Evolutionary conservation across 2,329 filamentous ascomycete species (phyloP).

Genomic region (Graphilbum ipis-grandicollis): DNA sequence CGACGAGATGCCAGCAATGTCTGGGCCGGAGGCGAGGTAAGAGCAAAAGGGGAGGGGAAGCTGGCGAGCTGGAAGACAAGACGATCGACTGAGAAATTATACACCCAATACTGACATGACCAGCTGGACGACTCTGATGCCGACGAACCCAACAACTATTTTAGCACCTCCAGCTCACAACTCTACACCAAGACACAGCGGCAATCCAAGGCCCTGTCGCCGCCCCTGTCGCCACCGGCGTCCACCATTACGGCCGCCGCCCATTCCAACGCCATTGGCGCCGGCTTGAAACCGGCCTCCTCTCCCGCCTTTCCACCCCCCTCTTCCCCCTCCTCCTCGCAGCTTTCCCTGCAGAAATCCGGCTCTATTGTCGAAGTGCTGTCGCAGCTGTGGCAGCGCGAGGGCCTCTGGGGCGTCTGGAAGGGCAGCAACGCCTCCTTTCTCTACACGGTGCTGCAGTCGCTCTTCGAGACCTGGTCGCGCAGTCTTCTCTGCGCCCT

Average conservation of each 20-base stretch:
- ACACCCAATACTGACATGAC: neutral
- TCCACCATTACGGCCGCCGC: neutral
- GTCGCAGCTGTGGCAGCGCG: slow-evolving; percentile 73
- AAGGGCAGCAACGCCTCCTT: slow-evolving; percentile 88
- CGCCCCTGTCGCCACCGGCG: neutral
- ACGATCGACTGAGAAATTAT: too few relatives aligned
- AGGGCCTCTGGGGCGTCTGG: slow-evolving; percentile 85
- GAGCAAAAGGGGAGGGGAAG: neutral
- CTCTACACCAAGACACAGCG: slow-evolving; percentile 17
- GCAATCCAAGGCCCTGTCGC: slow-evolving; percentile 3
- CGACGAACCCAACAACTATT: slow-evolving; percentile 75
- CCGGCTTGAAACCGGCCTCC: too few relatives aligned
- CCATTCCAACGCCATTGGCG: too few relatives aligned
- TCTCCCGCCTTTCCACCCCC: too few relatives aligned
- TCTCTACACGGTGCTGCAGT: slow-evolving; percentile 71
- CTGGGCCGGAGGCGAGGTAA: neutral
- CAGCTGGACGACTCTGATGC: slow-evolving; percentile 44
- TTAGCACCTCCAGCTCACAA: slow-evolving; percentile 40
- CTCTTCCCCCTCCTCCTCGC: neutral
- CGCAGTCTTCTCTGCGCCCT: slow-evolving; percentile 80
- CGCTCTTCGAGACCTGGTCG: slow-evolving; percentile 82
- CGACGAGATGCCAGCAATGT: neutral
- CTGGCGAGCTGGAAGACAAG: neutral
- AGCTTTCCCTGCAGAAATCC: slow-evolving; percentile 52
- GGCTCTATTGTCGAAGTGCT: slow-evolving; percentile 79